phyloP scores from a whole-genome alignment of 495 filamentous ascomycete species.

The Parachaetomium inaequale region DNA sequence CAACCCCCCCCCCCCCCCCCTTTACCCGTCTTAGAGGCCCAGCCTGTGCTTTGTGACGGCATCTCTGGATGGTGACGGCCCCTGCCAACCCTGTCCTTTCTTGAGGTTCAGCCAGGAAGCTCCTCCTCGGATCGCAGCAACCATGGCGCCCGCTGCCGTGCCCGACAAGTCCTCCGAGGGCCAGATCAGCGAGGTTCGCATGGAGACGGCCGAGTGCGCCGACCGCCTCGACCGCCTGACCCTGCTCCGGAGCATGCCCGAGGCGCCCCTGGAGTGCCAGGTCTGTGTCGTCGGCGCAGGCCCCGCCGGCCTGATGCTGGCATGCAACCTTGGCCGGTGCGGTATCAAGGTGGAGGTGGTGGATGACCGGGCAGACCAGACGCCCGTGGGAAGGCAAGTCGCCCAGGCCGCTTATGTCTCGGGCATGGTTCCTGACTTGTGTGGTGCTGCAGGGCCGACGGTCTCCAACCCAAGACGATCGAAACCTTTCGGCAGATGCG shows the following conservation, averaged over 20 bases:
- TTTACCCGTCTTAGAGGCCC: not conserved
- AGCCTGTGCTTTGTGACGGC: not conserved
- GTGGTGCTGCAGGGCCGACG: constrained; percentile 52
- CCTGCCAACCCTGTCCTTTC: not conserved
- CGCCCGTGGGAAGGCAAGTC: constrained; percentile 53
- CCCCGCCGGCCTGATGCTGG: constrained; percentile 67
- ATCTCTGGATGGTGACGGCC: constrained; percentile 5
- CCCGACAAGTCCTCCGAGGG: constrained; percentile 30
- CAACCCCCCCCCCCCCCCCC: not conserved
- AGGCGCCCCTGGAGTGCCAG: constrained; percentile 38
- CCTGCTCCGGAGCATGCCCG: constrained; percentile 38
- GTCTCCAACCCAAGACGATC: constrained; percentile 58
- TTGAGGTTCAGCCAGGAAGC: constrained; percentile 5
- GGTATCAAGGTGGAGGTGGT: constrained; percentile 59
- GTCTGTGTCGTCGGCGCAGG: constrained; percentile 70
- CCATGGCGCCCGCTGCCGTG: constrained; percentile 31
- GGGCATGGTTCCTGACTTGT: not conserved
- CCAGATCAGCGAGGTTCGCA: constrained; percentile 24
- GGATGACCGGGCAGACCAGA: constrained; percentile 60
- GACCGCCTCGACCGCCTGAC: constrained; percentile 38
- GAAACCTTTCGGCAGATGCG: constrained; percentile 57
- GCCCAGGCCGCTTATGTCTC: not conserved
- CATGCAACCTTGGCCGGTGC: constrained; percentile 63
- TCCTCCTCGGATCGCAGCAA: not conserved
- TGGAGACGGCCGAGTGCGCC: constrained; percentile 28